phyloP scores from a whole-genome alignment of 768 basidiomycete genomes.

The Mycena chlorophos region DNA sequence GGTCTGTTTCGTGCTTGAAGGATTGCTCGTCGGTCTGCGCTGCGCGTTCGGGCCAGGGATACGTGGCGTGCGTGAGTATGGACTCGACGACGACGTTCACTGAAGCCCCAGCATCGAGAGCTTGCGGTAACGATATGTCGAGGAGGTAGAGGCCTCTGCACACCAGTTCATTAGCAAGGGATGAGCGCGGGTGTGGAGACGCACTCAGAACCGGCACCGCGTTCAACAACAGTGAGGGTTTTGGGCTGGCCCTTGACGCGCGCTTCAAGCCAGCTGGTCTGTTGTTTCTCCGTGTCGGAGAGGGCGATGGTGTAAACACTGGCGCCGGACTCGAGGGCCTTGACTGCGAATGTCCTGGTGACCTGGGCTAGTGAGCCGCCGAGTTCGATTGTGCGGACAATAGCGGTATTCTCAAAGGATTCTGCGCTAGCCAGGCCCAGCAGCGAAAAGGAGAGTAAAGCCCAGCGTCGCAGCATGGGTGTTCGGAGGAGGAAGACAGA shows the following conservation, averaged over 20 bases:
- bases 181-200: constrained; percentile 23
- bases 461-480: constrained; percentile 50
- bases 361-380: constrained; percentile 86
- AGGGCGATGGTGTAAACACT: constrained; percentile 70
- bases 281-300: constrained; percentile 57
- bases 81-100: constrained; percentile 78
- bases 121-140: constrained; percentile 62
- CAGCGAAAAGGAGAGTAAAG: constrained; percentile 48
- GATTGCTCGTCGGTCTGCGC: constrained; percentile 77
- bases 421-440: constrained; percentile 37
- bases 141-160: constrained; percentile 52
- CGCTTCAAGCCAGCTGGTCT: constrained; percentile 77
- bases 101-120: constrained; percentile 58
- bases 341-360: constrained; percentile 86
- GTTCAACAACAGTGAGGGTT: constrained; percentile 52
- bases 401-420: constrained; percentile 84
- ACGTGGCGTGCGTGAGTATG: constrained; percentile 74
- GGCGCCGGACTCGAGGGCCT: constrained; percentile 61
- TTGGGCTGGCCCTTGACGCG: constrained; percentile 71
- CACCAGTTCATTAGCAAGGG: constrained; percentile 13
- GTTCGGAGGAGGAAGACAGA: too few relatives aligned
- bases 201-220: constrained; percentile 54
- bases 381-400: constrained; percentile 87
- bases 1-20: constrained; percentile 71
- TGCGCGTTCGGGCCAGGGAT: constrained; percentile 73